Percentiles rank a stretch among this genome's conserved stretches.
Conservation (phyloP, 352 stramenopile species). For the Pythium insidiosum region DNA sequence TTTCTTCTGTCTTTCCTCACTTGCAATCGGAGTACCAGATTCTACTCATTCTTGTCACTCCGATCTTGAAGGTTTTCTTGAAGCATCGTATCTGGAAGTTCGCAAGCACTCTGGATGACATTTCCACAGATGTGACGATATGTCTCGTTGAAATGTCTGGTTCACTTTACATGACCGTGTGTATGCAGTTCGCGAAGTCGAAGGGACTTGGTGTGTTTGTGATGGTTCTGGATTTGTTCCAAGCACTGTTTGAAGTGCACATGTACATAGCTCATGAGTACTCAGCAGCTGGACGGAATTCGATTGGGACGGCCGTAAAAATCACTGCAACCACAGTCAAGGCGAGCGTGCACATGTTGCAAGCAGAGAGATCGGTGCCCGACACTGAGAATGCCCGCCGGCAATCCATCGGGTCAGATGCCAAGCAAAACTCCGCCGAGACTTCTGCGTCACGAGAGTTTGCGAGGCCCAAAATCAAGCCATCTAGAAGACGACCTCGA, state of each 20-base stretch:
- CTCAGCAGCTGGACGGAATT: not conserved
- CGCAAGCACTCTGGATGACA: conserved; percentile 3
- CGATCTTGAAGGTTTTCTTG: conserved; percentile 7
- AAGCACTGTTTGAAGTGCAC: not conserved
- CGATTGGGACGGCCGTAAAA: conserved; percentile 2
- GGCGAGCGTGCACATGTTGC: too few relatives aligned
- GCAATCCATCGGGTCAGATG: too few relatives aligned
- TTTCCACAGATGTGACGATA: conserved; percentile 13
- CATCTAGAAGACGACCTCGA: too few relatives aligned
- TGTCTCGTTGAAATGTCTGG: conserved; percentile 13
- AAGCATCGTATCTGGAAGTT: conserved; percentile 13
- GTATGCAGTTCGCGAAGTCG: conserved; percentile 1
- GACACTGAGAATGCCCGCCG: too few relatives aligned
- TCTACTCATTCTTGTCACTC: conserved; percentile 5
- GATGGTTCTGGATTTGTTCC: conserved; percentile 9
- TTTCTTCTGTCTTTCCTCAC: conserved; percentile 6
- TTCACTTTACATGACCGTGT: conserved; percentile 14
- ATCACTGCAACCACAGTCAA: conserved; percentile 4
- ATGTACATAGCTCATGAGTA: conserved; percentile 4
- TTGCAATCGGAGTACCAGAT: not conserved
- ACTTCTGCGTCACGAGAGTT: too few relatives aligned
- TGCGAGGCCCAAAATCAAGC: too few relatives aligned
- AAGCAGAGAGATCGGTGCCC: too few relatives aligned
- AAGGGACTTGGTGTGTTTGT: not conserved
- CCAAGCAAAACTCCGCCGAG: too few relatives aligned